Percentiles rank a stretch among this genome's conserved stretches.
These are phyloP conservation scores for Pseudotsuga menziesii DNA, from an alignment of 75 land plant species.

Conservation along the genomic window DNA sequence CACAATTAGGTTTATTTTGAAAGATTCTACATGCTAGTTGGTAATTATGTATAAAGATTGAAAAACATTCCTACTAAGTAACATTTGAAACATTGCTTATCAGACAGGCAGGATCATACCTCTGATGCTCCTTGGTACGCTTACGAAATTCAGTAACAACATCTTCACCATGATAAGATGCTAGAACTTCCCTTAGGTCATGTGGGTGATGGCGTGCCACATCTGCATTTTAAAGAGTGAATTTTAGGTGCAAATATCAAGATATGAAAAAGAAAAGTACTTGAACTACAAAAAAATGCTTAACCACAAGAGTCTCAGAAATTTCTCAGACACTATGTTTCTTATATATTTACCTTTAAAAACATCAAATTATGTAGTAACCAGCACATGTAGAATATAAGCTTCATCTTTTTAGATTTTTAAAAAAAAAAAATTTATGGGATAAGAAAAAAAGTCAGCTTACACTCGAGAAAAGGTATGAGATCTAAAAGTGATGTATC, in stretches of 20 bases:
- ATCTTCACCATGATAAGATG: slow-evolving; percentile 76
- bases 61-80: neutral
- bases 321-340: no score
- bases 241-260: neutral
- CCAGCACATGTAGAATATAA: no score
- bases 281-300: no score
- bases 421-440: no score
- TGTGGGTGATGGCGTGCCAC: slow-evolving; percentile 74
- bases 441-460: slow-evolving; percentile 10
- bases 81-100: neutral
- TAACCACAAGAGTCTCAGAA: no score
- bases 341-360: no score
- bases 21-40: neutral
- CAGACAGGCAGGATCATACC: slow-evolving; percentile 25
- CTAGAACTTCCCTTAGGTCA: slow-evolving; percentile 76
- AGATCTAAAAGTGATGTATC: slow-evolving; percentile 88
- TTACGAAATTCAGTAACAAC: slow-evolving; percentile 79
- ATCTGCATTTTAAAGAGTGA: slow-evolving; percentile 33
- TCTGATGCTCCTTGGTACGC: slow-evolving; percentile 80
- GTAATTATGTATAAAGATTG: neutral
- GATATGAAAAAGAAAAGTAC: no score
- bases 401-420: no score
- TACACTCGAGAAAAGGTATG: slow-evolving; percentile 96
- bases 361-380: no score
- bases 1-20: no score